Evolutionary conservation across 208 protist genomes (phyloP), one percentile per base, ranked within the genome.

Genomic region (Leishmania mexicana): DNA sequence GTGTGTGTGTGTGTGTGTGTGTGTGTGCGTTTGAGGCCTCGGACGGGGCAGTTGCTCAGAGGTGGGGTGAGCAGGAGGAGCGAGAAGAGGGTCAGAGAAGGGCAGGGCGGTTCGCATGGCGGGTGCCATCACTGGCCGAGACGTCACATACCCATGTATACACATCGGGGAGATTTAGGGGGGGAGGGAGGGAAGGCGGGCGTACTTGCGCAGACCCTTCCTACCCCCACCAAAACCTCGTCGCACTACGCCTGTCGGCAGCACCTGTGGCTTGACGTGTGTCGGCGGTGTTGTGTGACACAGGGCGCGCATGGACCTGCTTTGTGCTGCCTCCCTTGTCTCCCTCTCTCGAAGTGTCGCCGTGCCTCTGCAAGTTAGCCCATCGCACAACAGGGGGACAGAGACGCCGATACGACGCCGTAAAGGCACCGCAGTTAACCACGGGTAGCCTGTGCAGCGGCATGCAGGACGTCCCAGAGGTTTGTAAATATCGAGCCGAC

Each of bases 401-500:
- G 42, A 3, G 35, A 8, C 28, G 21, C 8, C 10, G 42, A 31
- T 7, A 17, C 13, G 31, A 28, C 7, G 70, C 28, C 28, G 28
- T 31, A n/a, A 35, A 19, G 24, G 24, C 31, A 54, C 42, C 40
- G 45, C 40, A 74, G 31, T 85, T 79, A 97, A 40, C 87, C 82
- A 40, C 94, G 88, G 7, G 92, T 94, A 4, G 92, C 92, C 58
- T 97, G 94, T 24, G 93, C 90, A n/a, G 94, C 94, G 11, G 90
- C 93, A 87, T 97, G 94, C 47, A 97, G 87, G 35, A 89, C 90
- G 80, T 99, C 98, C 91, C 96, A 95, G 28, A 99, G 85, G 51
- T 96, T 90, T 6, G 96, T 93, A 74, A 99, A 98, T 64, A 99
- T 83, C 35, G 97, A 98, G 38, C 91, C 97, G 1, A 99, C 96